These are phyloP conservation scores for Ophiosphaerella korrae DNA, from an alignment of 2,329 filamentous ascomycete species.

Conservation along the genomic window DNA sequence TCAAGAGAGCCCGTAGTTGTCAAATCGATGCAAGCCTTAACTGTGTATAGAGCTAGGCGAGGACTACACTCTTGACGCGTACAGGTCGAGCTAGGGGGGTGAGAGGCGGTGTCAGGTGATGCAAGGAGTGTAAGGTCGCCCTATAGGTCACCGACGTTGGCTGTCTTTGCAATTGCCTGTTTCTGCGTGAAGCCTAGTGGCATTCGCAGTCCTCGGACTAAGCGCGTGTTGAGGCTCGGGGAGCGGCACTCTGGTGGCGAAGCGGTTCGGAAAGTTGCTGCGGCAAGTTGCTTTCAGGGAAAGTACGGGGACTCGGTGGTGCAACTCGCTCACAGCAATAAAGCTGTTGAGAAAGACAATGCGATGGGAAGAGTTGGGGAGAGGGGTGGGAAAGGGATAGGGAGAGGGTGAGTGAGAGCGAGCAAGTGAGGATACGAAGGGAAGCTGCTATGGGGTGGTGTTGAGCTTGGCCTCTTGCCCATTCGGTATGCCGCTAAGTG, in stretches of 20 bases:
- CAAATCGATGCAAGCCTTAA: background rate
- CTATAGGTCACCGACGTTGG: conserved; percentile 11
- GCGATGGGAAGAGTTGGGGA: background rate
- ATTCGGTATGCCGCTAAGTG: conserved; percentile 22
- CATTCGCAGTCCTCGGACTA: no score
- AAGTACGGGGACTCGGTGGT: conserved; percentile 11
- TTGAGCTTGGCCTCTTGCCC: conserved; percentile 27
- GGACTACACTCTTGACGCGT: background rate
- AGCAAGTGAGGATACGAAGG: conserved; percentile 20
- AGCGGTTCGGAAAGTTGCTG: conserved; percentile 13
- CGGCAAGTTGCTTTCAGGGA: conserved; percentile 22
- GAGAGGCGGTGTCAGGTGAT: conserved; percentile 7
- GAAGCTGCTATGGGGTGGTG: conserved; percentile 28
- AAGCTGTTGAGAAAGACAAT: background rate
- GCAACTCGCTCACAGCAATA: background rate
- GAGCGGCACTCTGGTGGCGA: no score
- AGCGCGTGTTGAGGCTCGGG: no score
- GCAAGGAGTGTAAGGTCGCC: conserved; percentile 14
- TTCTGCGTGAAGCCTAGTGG: background rate
- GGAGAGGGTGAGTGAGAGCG: conserved; percentile 11
- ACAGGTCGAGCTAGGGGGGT: conserved; percentile 11
- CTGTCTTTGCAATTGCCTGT: conserved; percentile 9
- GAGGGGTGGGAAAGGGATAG: background rate
- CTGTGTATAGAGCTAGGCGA: background rate
- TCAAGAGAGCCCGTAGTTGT: background rate